Evolutionary conservation across 768 basidiomycete genomes (phyloP).

Genomic region (Porpolomopsis calyptriformis): DNA sequence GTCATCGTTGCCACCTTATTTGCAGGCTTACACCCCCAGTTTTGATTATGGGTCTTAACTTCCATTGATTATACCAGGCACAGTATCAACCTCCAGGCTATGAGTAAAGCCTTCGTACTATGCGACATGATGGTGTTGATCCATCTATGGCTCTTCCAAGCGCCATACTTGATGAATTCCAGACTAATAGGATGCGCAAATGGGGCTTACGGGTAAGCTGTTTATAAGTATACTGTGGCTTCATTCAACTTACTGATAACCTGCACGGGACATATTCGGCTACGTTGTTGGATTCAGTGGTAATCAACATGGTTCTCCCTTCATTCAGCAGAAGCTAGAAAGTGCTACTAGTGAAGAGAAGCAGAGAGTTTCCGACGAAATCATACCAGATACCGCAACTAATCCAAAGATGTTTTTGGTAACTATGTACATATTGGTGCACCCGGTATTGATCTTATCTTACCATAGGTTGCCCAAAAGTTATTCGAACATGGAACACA

Average conservation of each 20-base stretch:
- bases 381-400: conserved; percentile 72
- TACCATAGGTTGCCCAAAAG: conserved; percentile 77
- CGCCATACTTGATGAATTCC: conserved; percentile 74
- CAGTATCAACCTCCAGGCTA: too few relatives aligned
- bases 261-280: conserved; percentile 67
- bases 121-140: too few relatives aligned
- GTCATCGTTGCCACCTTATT: too few relatives aligned
- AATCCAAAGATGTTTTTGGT: conserved; percentile 88
- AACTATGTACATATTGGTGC: conserved; percentile 61
- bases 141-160: conserved; percentile 42
- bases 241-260: conserved; percentile 1
- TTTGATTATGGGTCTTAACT: too few relatives aligned
- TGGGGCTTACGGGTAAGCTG: conserved; percentile 70
- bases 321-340: conserved; percentile 85
- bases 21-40: too few relatives aligned
- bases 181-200: conserved; percentile 61
- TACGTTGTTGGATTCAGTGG: conserved; percentile 84
- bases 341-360: conserved; percentile 68
- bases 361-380: conserved; percentile 75
- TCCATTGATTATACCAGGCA: too few relatives aligned
- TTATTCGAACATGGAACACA: conserved; percentile 79
- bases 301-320: conserved; percentile 96
- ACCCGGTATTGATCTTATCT: background rate
- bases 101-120: too few relatives aligned
- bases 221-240: background rate